Evolutionary conservation across 345 rosid species (phyloP).

Genomic region (Citrus mangshanensis): DNA sequence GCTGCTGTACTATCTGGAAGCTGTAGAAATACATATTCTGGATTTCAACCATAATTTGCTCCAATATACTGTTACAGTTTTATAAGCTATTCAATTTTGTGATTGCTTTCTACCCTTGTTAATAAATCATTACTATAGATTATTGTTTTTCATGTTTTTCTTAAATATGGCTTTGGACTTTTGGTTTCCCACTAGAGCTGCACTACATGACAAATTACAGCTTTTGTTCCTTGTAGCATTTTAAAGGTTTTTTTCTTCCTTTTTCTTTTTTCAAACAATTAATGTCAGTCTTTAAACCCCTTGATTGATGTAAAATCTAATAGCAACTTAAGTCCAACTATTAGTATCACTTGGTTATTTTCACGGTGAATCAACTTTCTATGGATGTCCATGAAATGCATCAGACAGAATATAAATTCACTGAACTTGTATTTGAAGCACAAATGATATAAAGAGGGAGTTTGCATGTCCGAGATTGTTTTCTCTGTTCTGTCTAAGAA

Average conservation of each 20-base stretch:
- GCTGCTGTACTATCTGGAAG: neutral
- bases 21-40: too few relatives aligned
- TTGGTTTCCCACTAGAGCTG: neutral
- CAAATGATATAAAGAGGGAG: neutral
- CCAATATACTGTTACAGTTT: neutral
- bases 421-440: neutral
- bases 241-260: neutral
- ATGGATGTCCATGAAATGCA: neutral
- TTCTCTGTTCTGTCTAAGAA: neutral
- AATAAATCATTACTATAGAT: neutral
- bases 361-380: neutral
- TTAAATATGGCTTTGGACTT: neutral
- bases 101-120: neutral
- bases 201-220: too few relatives aligned
- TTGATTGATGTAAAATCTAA: neutral
- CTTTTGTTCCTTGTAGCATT: neutral
- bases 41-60: neutral
- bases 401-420: neutral
- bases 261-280: neutral
- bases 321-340: too few relatives aligned
- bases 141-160: neutral
- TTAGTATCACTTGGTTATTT: neutral
- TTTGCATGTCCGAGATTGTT: neutral
- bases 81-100: neutral
- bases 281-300: neutral